Conservation (phyloP, 2,329 filamentous ascomycete species). For the Monascus ruber region DNA sequence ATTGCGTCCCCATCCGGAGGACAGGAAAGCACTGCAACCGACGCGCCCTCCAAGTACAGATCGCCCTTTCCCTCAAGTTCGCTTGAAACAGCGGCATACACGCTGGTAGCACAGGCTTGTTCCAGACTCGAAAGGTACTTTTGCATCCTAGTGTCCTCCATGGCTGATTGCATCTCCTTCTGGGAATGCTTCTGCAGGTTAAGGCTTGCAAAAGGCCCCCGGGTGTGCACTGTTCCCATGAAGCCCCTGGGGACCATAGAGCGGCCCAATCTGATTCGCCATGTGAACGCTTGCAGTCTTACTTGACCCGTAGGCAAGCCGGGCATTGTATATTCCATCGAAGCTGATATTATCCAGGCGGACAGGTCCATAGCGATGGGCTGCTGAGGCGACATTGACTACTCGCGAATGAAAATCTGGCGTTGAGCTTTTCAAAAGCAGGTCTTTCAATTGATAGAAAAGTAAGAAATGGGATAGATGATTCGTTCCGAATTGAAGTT, state of each 20-base stretch:
- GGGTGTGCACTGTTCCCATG: conserved; percentile 38
- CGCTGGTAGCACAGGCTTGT: too few species aligned
- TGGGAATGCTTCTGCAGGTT: too few species aligned
- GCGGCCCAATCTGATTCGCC: conserved; percentile 41
- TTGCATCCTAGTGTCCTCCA: too few species aligned
- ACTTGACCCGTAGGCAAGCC: conserved; percentile 40
- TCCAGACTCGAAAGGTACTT: too few species aligned
- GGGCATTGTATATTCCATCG: conserved; percentile 23
- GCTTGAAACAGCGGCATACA: too few species aligned
- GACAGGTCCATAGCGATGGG: conserved; percentile 26
- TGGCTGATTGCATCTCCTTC: too few species aligned
- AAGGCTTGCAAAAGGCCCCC: conserved; percentile 14
- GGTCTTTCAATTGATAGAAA: conserved; percentile 38
- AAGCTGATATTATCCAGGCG: conserved; percentile 31
- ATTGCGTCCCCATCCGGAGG: too few species aligned
- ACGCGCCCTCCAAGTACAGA: too few species aligned
- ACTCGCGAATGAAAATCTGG: conserved; percentile 36
- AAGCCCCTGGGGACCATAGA: conserved; percentile 34
- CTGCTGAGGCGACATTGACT: conserved; percentile 35
- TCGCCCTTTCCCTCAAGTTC: too few species aligned
- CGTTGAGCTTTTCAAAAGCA: conserved; percentile 25
- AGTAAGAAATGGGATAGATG: conserved; percentile 45
- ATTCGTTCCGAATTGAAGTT: conserved; percentile 43
- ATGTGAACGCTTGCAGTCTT: conserved; percentile 44
- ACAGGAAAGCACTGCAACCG: too few species aligned